phyloP scores from a whole-genome alignment of 1,139 yeast genomes.

The Sugiyamaella xylanicola region DNA sequence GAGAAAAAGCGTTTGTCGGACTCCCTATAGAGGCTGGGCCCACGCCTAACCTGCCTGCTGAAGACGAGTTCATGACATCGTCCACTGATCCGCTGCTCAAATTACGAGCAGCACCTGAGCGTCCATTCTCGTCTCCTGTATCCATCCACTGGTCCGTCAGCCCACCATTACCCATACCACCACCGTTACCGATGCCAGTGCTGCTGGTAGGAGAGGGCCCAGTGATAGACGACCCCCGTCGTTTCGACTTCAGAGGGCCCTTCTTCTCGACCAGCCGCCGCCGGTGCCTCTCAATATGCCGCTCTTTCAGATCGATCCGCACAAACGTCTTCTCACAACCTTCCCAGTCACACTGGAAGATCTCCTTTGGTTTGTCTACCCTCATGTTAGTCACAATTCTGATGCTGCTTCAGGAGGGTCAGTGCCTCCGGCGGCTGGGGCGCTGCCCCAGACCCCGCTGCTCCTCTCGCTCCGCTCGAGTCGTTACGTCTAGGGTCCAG shows the following conservation, averaged over 20 bases:
- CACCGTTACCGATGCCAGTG: neutral
- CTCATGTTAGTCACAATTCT: constrained; percentile 2
- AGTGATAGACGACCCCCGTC: constrained; percentile 31
- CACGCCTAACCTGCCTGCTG: neutral
- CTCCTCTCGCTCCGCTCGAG: neutral
- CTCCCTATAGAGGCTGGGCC: neutral
- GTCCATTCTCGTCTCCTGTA: neutral
- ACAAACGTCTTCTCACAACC: constrained; percentile 62
- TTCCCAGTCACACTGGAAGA: constrained; percentile 53
- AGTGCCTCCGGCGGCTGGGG: neutral
- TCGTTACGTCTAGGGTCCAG: too few relatives aligned
- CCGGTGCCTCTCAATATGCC: constrained; percentile 44
- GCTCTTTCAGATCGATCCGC: constrained; percentile 53
- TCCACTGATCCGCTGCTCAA: neutral
- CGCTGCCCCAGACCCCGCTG: neutral
- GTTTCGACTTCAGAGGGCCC: constrained; percentile 29
- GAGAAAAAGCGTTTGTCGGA: constrained; percentile 17
- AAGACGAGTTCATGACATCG: neutral
- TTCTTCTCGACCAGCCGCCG: constrained; percentile 13
- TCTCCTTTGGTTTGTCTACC: constrained; percentile 42
- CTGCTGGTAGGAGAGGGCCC: constrained; percentile 15
- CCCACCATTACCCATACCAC: neutral
- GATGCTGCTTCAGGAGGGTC: neutral
- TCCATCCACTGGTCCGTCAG: constrained; percentile 9
- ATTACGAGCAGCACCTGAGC: neutral